Conservation (phyloP, 163 green algal species). For the Coccomyxa subellipsoidea region DNA sequence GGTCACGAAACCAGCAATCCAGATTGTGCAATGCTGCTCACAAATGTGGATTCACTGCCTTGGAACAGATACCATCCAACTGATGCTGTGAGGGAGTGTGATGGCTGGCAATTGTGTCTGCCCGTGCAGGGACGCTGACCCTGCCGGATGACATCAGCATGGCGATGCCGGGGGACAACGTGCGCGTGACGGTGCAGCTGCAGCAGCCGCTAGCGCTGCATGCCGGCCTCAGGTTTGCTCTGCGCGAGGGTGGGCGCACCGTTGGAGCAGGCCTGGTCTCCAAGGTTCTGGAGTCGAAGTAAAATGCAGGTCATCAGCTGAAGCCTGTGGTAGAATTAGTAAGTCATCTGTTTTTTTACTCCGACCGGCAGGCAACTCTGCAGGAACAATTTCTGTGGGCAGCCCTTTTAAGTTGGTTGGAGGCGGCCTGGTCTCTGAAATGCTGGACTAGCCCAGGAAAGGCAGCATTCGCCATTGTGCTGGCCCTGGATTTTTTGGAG, state of each 20-base stretch:
- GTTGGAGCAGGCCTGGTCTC: conserved; percentile 24
- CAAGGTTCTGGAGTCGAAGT: conserved; percentile 2
- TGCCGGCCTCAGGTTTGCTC: conserved; percentile 51
- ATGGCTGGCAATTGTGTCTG: neutral
- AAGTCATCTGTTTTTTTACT: too few species aligned
- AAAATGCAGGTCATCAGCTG: neutral
- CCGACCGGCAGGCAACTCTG: too few species aligned
- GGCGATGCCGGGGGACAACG: conserved; percentile 68
- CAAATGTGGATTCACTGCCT: too few species aligned
- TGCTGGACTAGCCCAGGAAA: too few species aligned
- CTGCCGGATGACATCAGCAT: conserved; percentile 25
- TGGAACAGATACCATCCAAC: too few species aligned
- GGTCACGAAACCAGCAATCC: too few species aligned
- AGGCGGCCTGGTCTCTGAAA: too few species aligned
- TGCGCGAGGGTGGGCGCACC: conserved; percentile 63
- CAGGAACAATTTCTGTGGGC: too few species aligned
- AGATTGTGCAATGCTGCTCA: too few species aligned
- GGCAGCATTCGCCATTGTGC: too few species aligned
- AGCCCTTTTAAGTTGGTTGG: too few species aligned
- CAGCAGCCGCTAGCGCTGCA: conserved; percentile 44
- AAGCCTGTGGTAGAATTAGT: neutral
- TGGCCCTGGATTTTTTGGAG: too few species aligned
- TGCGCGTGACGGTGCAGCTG: conserved; percentile 50
- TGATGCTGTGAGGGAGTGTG: neutral
- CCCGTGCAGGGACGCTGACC: neutral